Base-by-base conservation (phyloP, 192 early-diverging fungal species). In the Mycoemilia scoparia region DNA sequence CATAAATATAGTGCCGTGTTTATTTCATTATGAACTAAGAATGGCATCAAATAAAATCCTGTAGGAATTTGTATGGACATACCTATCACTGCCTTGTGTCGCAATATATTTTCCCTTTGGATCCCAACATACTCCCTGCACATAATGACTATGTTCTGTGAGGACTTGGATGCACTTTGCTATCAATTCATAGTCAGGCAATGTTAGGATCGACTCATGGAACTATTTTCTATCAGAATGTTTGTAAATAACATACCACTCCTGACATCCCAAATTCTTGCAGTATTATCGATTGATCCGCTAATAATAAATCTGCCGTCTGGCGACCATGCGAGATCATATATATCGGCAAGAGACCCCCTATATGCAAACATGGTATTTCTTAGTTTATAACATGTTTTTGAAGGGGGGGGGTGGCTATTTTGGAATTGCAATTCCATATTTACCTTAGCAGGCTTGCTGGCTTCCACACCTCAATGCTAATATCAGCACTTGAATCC, bases 121-220 rank as follows among this genome's bases (percentile, higher is more conserved):
- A 52, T 96, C 92, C 92, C 92, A 96, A 13, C 77, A 70, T 7
- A 96, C 83, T 24, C 92, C 92, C 54, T 96, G 92, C n/a, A 96
- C 86, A 44, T 85, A 90, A 39, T 93, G 83, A 24, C 62, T 63
- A 51, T 96, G 92, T 38, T 91, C 74, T 2, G 71, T 56, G 29
- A 79, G 64, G 12, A 84, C 71, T 39, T 79, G 76, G 21, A 87
- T 51, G 40, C 76, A 82, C 34, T 67, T 69, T 25, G 71, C 80
- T 69, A 57, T n/a, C n/a, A n/a, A n/a, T n/a, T n/a, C n/a, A n/a
- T 11, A 40, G 23, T 2, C 6, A 19, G 7, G 10, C n/a, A 2
- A 15, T 25, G 29, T n/a, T 28, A 16, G 41, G n/a, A 24, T 2
- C 13, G 32, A 5, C 9, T 13, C 41, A n/a, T 42, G 2, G 8